Base-by-base conservation (phyloP, 1,284 basidiomycete species). In the Sparassis latifolia region DNA sequence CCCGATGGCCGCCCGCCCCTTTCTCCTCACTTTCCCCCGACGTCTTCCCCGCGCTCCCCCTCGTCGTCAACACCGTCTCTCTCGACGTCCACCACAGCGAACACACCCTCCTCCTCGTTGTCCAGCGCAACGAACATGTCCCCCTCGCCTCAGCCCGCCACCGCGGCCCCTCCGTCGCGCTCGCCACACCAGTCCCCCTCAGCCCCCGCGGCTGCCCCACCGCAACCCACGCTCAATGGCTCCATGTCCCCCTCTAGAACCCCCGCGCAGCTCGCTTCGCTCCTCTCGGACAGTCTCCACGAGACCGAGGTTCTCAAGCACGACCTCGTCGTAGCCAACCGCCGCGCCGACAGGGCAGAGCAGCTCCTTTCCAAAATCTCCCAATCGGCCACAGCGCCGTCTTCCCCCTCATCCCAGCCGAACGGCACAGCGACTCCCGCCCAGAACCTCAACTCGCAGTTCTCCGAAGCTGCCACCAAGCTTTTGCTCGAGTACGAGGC, bases 321-420 rank as follows among this genome's bases (percentile, higher is more conserved):
- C 46, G 80, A 86, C 54, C 75, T 84, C 55, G 52, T 60, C 2
- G 9, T 53, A 0, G 55, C 65, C 0, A 64, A 63, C 37, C 71
- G 72, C 50, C 74, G 79, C 44, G 74, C 76, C 2, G 80, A 82
- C 43, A 74, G 76, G 55, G 71, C 77, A 0, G 82, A 84, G 47
- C 71, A 76, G 2, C 67, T 79, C 38, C 58, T 78, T 47, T 49
- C 63, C n/a, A 62, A 64, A 33, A 60, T 68, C 50, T 51, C 53
- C 47, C 49, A 54, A 32, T 53, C 53, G 52, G 42, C 10, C 60
- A 42, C 20, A 56, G 45, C 53, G 47, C 28, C 49, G 38, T 35
- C 49, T 44, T 29, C 39, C 47, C 39, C 56, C 12, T 28, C 43
- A 10, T 33, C 56, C 41, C 44, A 39, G 10, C 20, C 20, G 20